Evolutionary conservation across 192 early-diverging fungal genomes (phyloP), one percentile per base, ranked within the genome.

Genomic region (Backusella parvicylindrica): DNA sequence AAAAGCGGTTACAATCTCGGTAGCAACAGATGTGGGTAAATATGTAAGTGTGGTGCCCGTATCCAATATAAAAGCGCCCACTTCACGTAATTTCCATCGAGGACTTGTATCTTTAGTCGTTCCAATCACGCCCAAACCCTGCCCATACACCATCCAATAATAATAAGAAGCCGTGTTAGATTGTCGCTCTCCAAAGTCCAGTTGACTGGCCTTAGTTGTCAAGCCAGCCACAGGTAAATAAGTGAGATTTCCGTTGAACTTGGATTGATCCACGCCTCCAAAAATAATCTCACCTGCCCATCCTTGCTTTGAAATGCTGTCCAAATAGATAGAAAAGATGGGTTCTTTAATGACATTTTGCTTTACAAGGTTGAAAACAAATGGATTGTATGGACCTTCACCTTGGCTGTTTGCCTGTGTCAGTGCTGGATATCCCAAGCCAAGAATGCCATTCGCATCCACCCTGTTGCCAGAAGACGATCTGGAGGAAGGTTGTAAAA

Each of bases 241-340:
- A 23, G 47, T 81, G 40, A 89, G 64, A 6, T 78, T 30, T 15
- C 87, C 89, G 18, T 81, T 67, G 70, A 78, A 86, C 63, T 87
- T 86, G 15, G 69, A 38, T 0, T 38, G 7, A 70, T 89, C 88
- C 50, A 85, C 73, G 26, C 87, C 87, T 36, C 85, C 86, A 77
- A 90, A 81, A 21, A 78, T 81, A 21, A 90, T 79, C 69, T 85
- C 82, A 1, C 87, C 89, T 1, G 75, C 71, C 47, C 71, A 76
- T 30, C 79, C 79, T 32, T 43, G 32, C 28, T 60, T 38, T 8
- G 41, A 35, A 15, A 38, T 72, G 33, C 43, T 64, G 23, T 77
- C 74, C 6, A 81, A 47, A 26, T 49, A 81, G n/a, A 81, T 71
- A 11, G 75, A 74, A 66, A 81, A 81, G 11, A 81, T 32, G 3